Conservation (phyloP, 2,329 filamentous ascomycete genomes). For the Cladobotryum protrusum region DNA sequence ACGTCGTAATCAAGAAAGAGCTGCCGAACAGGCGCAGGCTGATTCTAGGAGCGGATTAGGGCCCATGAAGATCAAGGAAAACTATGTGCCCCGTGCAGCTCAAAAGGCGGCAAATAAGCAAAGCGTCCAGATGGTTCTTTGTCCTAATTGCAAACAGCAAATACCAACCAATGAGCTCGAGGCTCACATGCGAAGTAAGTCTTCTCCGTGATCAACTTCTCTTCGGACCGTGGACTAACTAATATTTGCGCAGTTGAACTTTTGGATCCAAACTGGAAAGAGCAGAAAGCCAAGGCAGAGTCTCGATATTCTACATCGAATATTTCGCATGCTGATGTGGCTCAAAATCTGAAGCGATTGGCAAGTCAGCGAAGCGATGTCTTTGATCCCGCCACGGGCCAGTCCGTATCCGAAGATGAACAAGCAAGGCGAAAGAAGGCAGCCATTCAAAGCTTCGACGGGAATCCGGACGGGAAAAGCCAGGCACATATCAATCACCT, state of each 20-base stretch:
- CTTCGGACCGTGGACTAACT: background rate
- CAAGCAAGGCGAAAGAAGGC: constrained; percentile 69
- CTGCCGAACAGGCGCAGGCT: constrained; percentile 64
- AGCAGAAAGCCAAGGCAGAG: constrained; percentile 86
- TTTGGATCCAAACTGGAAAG: constrained; percentile 90
- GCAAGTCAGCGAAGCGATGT: constrained; percentile 83
- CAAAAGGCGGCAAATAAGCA: constrained; percentile 62
- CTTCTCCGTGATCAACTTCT: background rate
- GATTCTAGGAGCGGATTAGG: constrained; percentile 62
- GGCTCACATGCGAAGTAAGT: constrained; percentile 80
- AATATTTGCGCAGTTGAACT: constrained; percentile 61
- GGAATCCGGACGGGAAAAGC: constrained; percentile 53
- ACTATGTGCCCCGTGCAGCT: constrained; percentile 82
- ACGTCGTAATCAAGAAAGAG: constrained; percentile 56
- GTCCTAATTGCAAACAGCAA: constrained; percentile 88
- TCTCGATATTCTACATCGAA: constrained; percentile 81
- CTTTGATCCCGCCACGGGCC: constrained; percentile 68
- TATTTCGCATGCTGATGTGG: constrained; percentile 77
- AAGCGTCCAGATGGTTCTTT: constrained; percentile 63
- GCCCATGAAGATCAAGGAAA: constrained; percentile 85
- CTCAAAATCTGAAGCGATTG: constrained; percentile 91
- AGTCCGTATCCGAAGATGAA: constrained; percentile 66
- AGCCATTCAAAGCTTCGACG: constrained; percentile 59
- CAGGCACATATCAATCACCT: constrained; percentile 50
- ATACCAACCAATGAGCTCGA: constrained; percentile 84